Base-by-base conservation (phyloP, 2,329 filamentous ascomycete genomes). In the Elsinoe ampelina region DNA sequence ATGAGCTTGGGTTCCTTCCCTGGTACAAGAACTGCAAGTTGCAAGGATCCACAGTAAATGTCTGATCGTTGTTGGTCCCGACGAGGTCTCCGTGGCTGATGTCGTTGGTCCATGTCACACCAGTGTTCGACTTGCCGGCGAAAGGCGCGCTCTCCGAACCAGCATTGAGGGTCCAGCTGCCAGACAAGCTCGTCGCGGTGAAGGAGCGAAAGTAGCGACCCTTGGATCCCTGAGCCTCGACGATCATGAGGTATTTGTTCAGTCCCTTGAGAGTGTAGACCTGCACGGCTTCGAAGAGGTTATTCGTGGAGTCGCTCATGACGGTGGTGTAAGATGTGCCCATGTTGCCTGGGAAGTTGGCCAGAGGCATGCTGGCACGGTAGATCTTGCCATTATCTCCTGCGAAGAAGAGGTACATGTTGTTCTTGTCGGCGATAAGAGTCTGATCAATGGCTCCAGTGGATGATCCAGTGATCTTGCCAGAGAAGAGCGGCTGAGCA, bases 371-470 rank as follows among this genome's bases (percentile, higher is more conserved):
- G 65, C 75, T 79, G 54, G 81, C 66, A 1, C 83, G 76, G 70
- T 86, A 86, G 64, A 86, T 82, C 45, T 77, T 78, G 66, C 83
- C 83, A 60, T 86, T 84, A 69, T 86, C 83, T 6, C 81, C 83
- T 0, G 76, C 75, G 62, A 85, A 86, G 77, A 86, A 86, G 3
- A 86, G 72, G 62, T 85, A 85, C 80, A 85, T 84, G 69, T 79
- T 77, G 5, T 65, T 68, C 64, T 68, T 69, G 66, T 86, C 83
- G 39, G 79, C 81, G 60, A 86, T 85, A 57, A 85, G 61, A 0
- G 81, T 80, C 69, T 84, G 81, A 67, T 86, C 82, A 59, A 86
- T 85, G 10, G 72, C 65, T 0, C 80, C 80, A 0, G 77, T 82
- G 67, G 67, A 65, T 7, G 77, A 77, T 57, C 64, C 73, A 0